phyloP scores from a whole-genome alignment of 129 eudicot genomes.

The Chrysanthemum lavandulifolium region DNA sequence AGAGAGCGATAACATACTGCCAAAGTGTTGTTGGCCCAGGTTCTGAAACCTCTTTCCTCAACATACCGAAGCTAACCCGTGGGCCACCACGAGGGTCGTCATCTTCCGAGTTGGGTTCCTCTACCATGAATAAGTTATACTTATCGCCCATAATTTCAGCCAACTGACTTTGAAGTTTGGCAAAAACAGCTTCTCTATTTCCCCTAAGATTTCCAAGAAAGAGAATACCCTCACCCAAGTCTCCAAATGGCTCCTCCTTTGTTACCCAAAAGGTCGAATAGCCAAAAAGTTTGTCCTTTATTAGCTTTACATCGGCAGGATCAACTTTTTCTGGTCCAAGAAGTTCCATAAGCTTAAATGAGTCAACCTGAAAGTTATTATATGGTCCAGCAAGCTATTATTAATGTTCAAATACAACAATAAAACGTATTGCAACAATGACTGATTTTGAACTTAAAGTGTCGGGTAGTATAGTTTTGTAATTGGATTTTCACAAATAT shows the following conservation, averaged over 20 bases:
- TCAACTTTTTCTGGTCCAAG: constrained; percentile 98
- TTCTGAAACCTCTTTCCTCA: constrained; percentile 95
- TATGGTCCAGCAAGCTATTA: constrained; percentile 29
- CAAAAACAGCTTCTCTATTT: constrained; percentile 75
- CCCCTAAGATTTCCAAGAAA: constrained; percentile 98
- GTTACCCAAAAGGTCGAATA: constrained; percentile 98
- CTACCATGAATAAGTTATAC: constrained; percentile 95
- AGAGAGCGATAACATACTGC: constrained; percentile 94
- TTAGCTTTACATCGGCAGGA: constrained; percentile 85
- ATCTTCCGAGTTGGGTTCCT: constrained; percentile 92
- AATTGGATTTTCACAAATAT: too few relatives aligned
- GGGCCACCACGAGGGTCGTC: constrained; percentile 99
- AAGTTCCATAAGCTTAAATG: constrained; percentile 89
- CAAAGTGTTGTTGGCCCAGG: constrained; percentile 94
- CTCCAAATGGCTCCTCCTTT: constrained; percentile 94
- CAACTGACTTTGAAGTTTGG: constrained; percentile 79
- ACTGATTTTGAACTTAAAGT: too few relatives aligned
- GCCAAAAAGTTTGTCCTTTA: constrained; percentile 88
- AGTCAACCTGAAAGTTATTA: constrained; percentile 81
- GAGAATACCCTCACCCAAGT: constrained; percentile 91
- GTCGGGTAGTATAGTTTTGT: too few relatives aligned
- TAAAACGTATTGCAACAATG: too few relatives aligned
- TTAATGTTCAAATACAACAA: too few relatives aligned
- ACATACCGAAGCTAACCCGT: constrained; percentile 95
- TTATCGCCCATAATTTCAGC: constrained; percentile 88